A percentile compares a stretch with the other conserved stretches of the same genome.
Evolutionary conservation across 2,329 filamentous ascomycete genomes (phyloP).

Genomic region (Calonectria pauciramosa): DNA sequence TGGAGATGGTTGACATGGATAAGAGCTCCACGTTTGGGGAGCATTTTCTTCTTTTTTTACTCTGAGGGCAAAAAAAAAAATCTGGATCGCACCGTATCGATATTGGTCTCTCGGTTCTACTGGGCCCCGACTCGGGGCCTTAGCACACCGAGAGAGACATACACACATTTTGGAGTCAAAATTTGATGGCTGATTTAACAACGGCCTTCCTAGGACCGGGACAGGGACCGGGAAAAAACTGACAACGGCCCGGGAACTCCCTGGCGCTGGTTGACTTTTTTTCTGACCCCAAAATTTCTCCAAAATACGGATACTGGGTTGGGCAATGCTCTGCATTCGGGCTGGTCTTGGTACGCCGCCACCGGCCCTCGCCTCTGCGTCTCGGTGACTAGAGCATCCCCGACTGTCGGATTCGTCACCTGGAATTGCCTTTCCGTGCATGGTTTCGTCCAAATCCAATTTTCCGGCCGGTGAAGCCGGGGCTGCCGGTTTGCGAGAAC

Average conservation of each 20-base stretch:
- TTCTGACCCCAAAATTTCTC: conserved; percentile 23
- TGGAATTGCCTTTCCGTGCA: conserved; percentile 30
- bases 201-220: not conserved
- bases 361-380: conserved; percentile 2
- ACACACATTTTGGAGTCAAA: not conserved
- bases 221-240: conserved; percentile 30
- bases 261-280: not conserved
- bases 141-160: not conserved
- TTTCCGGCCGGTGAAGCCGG: conserved; percentile 30
- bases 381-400: conserved; percentile 1
- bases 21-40: conserved; percentile 25
- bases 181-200: not conserved
- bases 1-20: conserved; percentile 31
- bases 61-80: not conserved
- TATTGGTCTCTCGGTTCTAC: not conserved
- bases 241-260: conserved; percentile 31
- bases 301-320: conserved; percentile 22
- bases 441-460: conserved; percentile 3
- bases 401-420: conserved; percentile 13
- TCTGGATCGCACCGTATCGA: not conserved
- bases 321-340: conserved; percentile 6
- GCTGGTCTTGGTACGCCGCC: conserved; percentile 3
- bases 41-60: conserved; percentile 25
- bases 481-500: conserved; percentile 27
- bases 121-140: conserved; percentile 3